Base-by-base conservation (phyloP, 495 filamentous ascomycete species). In the Penicillium bialowiezense region DNA sequence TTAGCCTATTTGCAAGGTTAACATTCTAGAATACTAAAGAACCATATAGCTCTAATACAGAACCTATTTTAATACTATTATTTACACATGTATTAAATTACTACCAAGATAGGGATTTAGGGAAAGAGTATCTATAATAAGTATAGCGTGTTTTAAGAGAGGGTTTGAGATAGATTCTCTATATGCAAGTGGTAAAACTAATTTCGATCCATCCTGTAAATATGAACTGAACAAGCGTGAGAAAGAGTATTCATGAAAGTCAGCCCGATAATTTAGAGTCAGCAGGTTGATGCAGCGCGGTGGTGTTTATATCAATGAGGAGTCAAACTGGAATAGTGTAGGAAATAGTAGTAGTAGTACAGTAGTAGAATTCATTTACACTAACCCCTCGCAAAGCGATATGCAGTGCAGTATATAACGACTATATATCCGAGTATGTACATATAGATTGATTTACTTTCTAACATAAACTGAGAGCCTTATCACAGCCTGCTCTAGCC, bases 401-500 rank as follows among this genome's bases (percentile, higher is more conserved):
- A n/a, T n/a, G n/a, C n/a, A n/a, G n/a, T n/a, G n/a, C n/a, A n/a
- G n/a, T n/a, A n/a, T n/a, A n/a, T n/a, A n/a, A n/a, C n/a, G n/a
- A n/a, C n/a, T n/a, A n/a, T n/a, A n/a, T n/a, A n/a, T n/a, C n/a
- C n/a, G n/a, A n/a, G 42, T 28, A 28, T 33, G 41, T 45, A 54
- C 44, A 48, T 42, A 19, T 48, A 48, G 33, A 41, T 12, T 46
- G 31, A n/a, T 21, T 40, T 40, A 48, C 51, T 54, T 54, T 32
- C 51, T 49, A 10, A 32, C 48, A 39, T 24, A 24, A 54, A 39
- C 51, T 54, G 44, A 45, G 51, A 54, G 58, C 58, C 54, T 54
- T 31, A 41, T 56, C 54, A 51, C 18, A 29, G 54, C 53, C 58
- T 57, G 17, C 47, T 36, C 29, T 61, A 44, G 54, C 53, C 58